Evolutionary conservation across 2,329 filamentous ascomycete genomes (phyloP), one percentile per base, ranked within the genome.

Genomic region (Alternaria arbusti): DNA sequence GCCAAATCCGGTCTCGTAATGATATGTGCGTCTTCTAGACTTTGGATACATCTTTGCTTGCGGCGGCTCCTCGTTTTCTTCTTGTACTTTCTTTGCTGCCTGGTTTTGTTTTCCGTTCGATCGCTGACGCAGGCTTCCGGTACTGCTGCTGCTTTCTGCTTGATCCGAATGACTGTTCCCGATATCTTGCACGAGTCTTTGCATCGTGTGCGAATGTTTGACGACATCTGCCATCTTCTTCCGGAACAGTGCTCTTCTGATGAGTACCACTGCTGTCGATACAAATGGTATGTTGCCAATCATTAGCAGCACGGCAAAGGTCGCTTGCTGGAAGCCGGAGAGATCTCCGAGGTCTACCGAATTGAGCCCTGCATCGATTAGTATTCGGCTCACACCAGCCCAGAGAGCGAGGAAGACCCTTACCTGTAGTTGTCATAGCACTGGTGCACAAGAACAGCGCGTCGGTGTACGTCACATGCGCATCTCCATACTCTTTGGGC

Each of bases 341-440:
- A 76, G 55, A 26, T 68, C 63, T 26, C 73, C 68, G 13, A 77
- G 51, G 17, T 77, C 61, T 7, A 77, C 74, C 0, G 71, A 46
- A 47, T 75, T 76, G 2, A 77, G 67, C 2, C 74, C 74, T 77
- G 22, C 13, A 22, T 40, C 47, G 11, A 49, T 63, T 13, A 44
- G n/a, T 17, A 15, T 22, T 15, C 17, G 12, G 10, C 6, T 13
- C 47, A 5, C 6, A 26, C 15, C n/a, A 40, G 0, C 17, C 7
- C 6, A 45, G 26, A 11, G 3, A 0, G 11, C 20, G 12, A 23
- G 3, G 5, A 10, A 26, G 13, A 2, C 6, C 36, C 58, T 10
- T 65, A 69, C 71, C 74, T 10, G 73, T 77, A 3, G 74, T 77
- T 9, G 74, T 76, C 72, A 77, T 77, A 12, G 74, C 74, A 59